phyloP scores from a whole-genome alignment of 2,329 filamentous ascomycete species.

The Microsporum audouinii region DNA sequence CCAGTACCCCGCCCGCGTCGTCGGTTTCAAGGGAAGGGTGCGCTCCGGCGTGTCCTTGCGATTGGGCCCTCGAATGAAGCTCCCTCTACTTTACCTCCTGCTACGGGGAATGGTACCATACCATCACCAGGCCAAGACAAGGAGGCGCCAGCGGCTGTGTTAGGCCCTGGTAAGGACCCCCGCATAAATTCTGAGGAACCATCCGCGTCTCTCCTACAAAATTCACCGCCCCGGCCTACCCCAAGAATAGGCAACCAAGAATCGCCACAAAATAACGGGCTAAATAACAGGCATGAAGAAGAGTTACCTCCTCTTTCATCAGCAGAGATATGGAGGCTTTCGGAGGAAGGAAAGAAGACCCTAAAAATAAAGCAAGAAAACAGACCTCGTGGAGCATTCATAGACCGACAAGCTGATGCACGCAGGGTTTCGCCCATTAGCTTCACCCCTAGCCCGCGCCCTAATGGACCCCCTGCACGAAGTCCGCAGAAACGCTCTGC shows the following conservation, averaged over 20 bases:
- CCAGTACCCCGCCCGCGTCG: not conserved
- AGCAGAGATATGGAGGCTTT: not conserved
- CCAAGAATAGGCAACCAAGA: not conserved
- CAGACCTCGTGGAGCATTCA: slow-evolving; percentile 18
- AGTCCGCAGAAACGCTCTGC: slow-evolving; percentile 6
- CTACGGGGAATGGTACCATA: not conserved
- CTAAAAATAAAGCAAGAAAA: not conserved
- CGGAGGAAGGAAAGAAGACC: not conserved
- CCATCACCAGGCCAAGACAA: not conserved
- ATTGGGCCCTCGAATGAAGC: not conserved
- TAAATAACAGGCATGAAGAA: not conserved
- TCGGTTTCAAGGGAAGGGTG: not conserved
- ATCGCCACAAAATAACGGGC: not conserved
- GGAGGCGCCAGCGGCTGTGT: not conserved
- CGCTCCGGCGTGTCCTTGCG: not conserved
- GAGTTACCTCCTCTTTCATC: not conserved
- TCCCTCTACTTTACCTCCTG: not conserved
- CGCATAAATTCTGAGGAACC: not conserved
- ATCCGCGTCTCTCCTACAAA: not conserved
- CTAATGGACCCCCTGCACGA: not conserved
- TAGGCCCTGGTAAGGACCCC: not conserved
- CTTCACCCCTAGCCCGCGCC: not conserved
- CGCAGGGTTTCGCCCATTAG: slow-evolving; percentile 26
- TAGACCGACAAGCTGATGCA: slow-evolving; percentile 28
- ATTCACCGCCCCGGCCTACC: not conserved